A percentile compares a stretch with the other conserved stretches of the same genome.
These are phyloP conservation scores for Setaria viridis DNA, from an alignment of 202 grass and related monocot genomes.

Conservation along the genomic window DNA sequence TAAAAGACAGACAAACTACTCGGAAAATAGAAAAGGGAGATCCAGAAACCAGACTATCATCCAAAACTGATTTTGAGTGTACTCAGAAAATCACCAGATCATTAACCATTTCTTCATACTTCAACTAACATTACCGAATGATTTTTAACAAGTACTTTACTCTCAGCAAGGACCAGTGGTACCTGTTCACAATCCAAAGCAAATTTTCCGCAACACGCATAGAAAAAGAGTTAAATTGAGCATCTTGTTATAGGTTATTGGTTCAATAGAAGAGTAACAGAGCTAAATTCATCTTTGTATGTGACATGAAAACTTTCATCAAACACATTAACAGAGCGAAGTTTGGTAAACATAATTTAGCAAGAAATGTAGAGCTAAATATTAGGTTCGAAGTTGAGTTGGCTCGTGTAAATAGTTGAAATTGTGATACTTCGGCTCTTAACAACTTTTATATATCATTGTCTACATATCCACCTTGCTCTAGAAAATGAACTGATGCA, in stretches of 20 bases:
- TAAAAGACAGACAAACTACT: constrained; percentile 21
- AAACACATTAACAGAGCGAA: background rate
- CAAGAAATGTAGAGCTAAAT: constrained; percentile 3
- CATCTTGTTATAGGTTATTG: background rate
- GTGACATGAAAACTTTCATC: background rate
- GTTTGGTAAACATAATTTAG: constrained; percentile 5
- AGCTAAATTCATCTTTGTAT: background rate
- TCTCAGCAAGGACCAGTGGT: background rate
- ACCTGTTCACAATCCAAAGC: constrained; percentile 1
- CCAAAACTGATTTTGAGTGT: background rate
- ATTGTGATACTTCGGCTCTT: background rate
- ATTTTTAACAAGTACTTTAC: background rate
- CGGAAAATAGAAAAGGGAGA: background rate
- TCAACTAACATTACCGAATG: background rate
- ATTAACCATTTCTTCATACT: background rate
- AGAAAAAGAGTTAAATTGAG: background rate
- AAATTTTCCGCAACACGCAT: background rate
- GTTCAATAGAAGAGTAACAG: background rate
- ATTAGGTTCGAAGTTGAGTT: constrained; percentile 16
- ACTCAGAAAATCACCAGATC: background rate
- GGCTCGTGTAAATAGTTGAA: background rate
- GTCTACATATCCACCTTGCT: background rate
- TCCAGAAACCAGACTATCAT: background rate
- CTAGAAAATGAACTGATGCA: background rate
- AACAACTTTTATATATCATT: background rate